Base-by-base conservation (phyloP, 169 alveolate genomes). In the Plasmodium knowlesi region DNA sequence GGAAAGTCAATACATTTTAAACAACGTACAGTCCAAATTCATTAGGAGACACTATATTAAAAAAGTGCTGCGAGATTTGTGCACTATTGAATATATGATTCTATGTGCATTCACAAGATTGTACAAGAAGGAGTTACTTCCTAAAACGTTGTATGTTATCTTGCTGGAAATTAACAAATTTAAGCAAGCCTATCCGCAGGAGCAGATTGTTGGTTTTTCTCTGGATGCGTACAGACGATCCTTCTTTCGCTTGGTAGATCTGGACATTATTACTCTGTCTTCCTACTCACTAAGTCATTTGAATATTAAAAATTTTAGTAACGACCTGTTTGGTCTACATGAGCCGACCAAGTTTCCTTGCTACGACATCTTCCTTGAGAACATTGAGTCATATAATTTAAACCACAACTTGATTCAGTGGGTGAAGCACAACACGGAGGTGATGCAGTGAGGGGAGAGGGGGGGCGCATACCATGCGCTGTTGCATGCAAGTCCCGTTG, bases 111-210 rank as follows among this genome's bases (percentile, higher is more conserved):
- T 86, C 25, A 86, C 93, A 16, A 32, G 93, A 43, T 74, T 86
- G 41, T 86, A 86, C 80, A 86, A 86, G 37, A 86, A 86, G 54
- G 93, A 86, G 43, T 46, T 86, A 74, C 80, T 86, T 53, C 93
- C 93, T 53, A 86, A 86, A 53, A 86, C 93, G 5, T 54, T 86
- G 10, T 86, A 86, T 86, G 93, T 86, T 19, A 86, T 86, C 30
- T 74, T 86, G 39, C 67, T 86, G 76, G 93, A 86, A 76, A 86
- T 86, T 54, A 86, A 86, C 32, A 86, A 86, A 86, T 86, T 86
- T 78, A 86, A 86, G 54, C 93, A 86, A 74, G 93, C 93, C 19
- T 86, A 86, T 76, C 93, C 93, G 25, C 93, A 86, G 76, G 93
- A 86, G 76, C 93, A 86, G 81, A 86, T 86, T 74, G 70, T 86